A percentile compares a stretch with the other conserved stretches of the same genome.
These are phyloP conservation scores for Pichia sp. DNA, from an alignment of 1,139 yeast genomes.

Conservation along the genomic window DNA sequence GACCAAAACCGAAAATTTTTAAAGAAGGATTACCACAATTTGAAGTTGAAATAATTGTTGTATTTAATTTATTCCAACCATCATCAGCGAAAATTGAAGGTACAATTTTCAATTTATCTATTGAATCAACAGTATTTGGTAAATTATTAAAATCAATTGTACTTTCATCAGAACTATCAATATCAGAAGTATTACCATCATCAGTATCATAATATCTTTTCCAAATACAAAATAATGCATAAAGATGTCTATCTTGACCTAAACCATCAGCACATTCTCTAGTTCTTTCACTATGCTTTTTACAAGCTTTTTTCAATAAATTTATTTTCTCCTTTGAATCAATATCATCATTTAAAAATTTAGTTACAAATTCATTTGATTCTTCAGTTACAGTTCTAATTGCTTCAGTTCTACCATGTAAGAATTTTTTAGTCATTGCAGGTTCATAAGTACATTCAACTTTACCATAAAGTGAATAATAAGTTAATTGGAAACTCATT, in stretches of 20 bases:
- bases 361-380: slow-evolving; percentile 75
- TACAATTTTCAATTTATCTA: slow-evolving; percentile 31
- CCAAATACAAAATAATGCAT: slow-evolving; percentile 86
- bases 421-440: slow-evolving; percentile 83
- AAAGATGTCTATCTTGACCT: slow-evolving; percentile 87
- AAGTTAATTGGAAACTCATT: slow-evolving; percentile 91
- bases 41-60: slow-evolving; percentile 57
- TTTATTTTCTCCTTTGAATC: slow-evolving; percentile 55
- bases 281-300: slow-evolving; percentile 61
- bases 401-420: slow-evolving; percentile 92
- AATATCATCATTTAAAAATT: slow-evolving; percentile 66
- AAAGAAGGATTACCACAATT: slow-evolving; percentile 83
- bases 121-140: slow-evolving; percentile 18
- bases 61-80: slow-evolving; percentile 67
- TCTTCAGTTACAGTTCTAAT: slow-evolving; percentile 76
- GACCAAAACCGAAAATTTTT: slow-evolving; percentile 87
- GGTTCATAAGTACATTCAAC: slow-evolving; percentile 95
- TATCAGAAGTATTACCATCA: slow-evolving; percentile 15
- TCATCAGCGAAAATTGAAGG: slow-evolving; percentile 70
- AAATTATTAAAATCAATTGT: slow-evolving; percentile 25
- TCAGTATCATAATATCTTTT: slow-evolving; percentile 52
- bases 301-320: slow-evolving; percentile 60
- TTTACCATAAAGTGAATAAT: slow-evolving; percentile 85
- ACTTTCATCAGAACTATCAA: slow-evolving; percentile 29
- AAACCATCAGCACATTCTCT: slow-evolving; percentile 63